Base-by-base conservation (phyloP, 768 basidiomycete species). In the Rhizopogon vinicolor region DNA sequence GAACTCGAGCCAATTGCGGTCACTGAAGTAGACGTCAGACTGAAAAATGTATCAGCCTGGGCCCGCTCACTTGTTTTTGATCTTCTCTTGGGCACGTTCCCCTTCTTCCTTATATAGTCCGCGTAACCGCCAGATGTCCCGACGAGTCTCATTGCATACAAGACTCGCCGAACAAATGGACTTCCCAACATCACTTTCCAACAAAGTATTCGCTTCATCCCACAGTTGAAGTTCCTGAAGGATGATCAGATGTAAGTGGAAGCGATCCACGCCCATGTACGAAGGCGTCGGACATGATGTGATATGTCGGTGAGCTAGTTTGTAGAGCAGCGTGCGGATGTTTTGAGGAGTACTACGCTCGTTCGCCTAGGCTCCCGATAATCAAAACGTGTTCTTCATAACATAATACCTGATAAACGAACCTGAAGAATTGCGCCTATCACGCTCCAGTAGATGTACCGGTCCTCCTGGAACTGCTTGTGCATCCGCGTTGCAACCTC, bases 1-100 rank as follows among this genome's bases (percentile, higher is more conserved):
- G 65, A 93, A 91, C 62, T 91, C 90, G 5, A 90, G 75, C 91
- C 92, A 93, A 62, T 93, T 93, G 39, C 89, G 86, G 63, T 93
- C 88, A 39, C 91, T 82, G 52, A n/a, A 63, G 9, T 31, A 43
- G 1, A n/a, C 31, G 31, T 85, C 43, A 55, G 45, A 12, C 43
- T 16, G 54, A 0, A 49, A 39, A 62, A 37, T 16, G 39, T 41
- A 35, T 56, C 46, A 52, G 19, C 52, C 58, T 13, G 59, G 51
- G 51, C 53, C 57, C 44, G 19, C 31, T 41, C 46, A 88, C 87
- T 79, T 80, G 53, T 87, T 81, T 41, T 68, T 56, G 48, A 90
- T 87, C 51, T 78, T 76, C 57, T 76, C 68, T 67, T 82, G 76
- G 1, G 90, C 87, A 33, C 68, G 76, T 56, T 77, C 75, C 4